These are phyloP conservation scores for Rhododendron griersonianum DNA, from an alignment of 148 eudicot genomes.

Conservation along the genomic window DNA sequence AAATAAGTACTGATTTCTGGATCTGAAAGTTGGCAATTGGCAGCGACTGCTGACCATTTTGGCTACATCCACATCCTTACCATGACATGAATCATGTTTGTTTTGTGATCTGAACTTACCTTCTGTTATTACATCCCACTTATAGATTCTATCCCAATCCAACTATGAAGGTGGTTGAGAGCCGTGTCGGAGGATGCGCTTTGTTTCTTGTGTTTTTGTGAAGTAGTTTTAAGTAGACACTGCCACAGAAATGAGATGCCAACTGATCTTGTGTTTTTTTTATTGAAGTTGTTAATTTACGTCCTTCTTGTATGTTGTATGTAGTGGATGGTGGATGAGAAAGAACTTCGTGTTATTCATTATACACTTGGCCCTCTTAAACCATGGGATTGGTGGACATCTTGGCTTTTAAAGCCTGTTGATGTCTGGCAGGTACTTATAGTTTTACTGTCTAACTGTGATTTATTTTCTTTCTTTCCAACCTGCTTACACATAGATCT, in stretches of 20 bases:
- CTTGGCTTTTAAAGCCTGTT: constrained; percentile 97
- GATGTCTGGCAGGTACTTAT: constrained; percentile 92
- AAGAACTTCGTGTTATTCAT: constrained; percentile 86
- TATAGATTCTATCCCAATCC: neutral
- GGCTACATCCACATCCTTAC: neutral
- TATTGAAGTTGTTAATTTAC: constrained; percentile 1
- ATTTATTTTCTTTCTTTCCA: neutral
- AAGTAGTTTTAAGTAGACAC: neutral
- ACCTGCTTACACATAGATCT: neutral
- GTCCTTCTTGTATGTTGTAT: constrained; percentile 15
- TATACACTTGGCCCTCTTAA: constrained; percentile 98
- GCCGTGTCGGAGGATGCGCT: neutral
- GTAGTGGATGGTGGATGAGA: constrained; percentile 99
- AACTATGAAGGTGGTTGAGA: neutral
- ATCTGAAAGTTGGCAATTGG: neutral
- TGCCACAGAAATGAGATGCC: neutral
- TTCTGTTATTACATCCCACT: neutral
- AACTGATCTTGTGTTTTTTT: neutral
- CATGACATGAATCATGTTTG: neutral
- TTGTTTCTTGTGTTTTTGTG: neutral
- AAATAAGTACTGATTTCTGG: neutral
- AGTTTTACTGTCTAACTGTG: neutral
- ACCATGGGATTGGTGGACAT: constrained; percentile 99
- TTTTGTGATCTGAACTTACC: neutral
- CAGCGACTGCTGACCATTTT: neutral